phyloP scores from a whole-genome alignment of 495 filamentous ascomycete genomes.

The Penicillium taxi region DNA sequence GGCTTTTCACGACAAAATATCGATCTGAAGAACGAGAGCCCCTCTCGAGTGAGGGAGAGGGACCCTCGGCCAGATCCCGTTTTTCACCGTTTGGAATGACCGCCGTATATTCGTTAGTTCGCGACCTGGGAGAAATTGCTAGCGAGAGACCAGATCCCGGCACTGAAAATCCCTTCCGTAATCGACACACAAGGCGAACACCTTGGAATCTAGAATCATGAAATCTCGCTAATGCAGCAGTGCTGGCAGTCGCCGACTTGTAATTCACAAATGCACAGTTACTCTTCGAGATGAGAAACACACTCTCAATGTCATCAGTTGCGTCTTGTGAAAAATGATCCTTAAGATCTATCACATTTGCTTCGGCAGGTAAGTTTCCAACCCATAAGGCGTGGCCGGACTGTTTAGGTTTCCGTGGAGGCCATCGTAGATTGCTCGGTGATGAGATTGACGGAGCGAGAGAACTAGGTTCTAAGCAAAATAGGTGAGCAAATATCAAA shows the following conservation, averaged over 20 bases:
- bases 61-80: slow-evolving; percentile 4
- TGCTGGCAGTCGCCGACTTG: slow-evolving; percentile 67
- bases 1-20: slow-evolving; percentile 89
- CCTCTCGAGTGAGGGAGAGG: not conserved
- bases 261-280: slow-evolving; percentile 99
- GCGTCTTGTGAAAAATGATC: slow-evolving; percentile 84
- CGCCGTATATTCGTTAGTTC: slow-evolving; percentile 4
- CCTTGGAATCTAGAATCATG: slow-evolving; percentile 89
- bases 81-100: slow-evolving; percentile 17
- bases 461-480: slow-evolving; percentile 12
- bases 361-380: slow-evolving; percentile 81
- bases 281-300: slow-evolving; percentile 94
- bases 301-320: slow-evolving; percentile 69
- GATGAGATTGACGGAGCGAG: slow-evolving; percentile 12
- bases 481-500: slow-evolving; percentile 6
- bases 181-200: slow-evolving; percentile 81
- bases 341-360: slow-evolving; percentile 72
- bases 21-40: slow-evolving; percentile 47
- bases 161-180: slow-evolving; percentile 53
- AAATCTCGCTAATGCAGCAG: slow-evolving; percentile 71
- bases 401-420: slow-evolving; percentile 86
- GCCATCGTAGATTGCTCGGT: slow-evolving; percentile 63
- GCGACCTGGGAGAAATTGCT: not conserved
- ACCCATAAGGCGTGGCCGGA: slow-evolving; percentile 95
- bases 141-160: slow-evolving; percentile 18